Evolutionary conservation across 1,284 basidiomycete species (phyloP).

Genomic region (Boletus mariae): DNA sequence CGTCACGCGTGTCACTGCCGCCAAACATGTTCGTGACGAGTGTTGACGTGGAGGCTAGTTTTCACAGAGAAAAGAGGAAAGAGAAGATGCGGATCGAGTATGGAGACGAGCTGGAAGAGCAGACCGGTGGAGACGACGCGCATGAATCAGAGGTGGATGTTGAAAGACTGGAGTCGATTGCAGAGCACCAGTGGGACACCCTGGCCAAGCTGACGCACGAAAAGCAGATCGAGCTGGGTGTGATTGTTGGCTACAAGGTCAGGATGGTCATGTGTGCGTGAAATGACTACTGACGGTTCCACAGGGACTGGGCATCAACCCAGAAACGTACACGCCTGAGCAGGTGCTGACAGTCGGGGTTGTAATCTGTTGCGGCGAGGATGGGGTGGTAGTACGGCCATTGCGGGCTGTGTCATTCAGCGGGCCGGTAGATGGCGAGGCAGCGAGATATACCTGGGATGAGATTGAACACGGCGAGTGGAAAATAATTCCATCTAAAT

Average conservation of each 20-base stretch:
- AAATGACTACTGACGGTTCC: no score
- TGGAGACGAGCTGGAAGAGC: no score
- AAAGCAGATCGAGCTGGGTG: slow-evolving; percentile 1
- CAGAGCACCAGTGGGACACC: slow-evolving; percentile 13
- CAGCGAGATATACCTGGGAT: slow-evolving; percentile 17
- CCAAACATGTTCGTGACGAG: no score
- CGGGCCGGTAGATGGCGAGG: not conserved
- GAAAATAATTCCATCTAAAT: not conserved
- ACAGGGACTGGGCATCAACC: no score
- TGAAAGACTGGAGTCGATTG: slow-evolving; percentile 11
- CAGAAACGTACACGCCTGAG: slow-evolving; percentile 25
- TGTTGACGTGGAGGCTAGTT: no score
- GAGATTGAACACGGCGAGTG: slow-evolving; percentile 21
- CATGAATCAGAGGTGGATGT: slow-evolving; percentile 4
- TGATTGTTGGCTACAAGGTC: not conserved
- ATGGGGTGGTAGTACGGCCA: slow-evolving; percentile 11
- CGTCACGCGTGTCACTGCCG: slow-evolving; percentile 26
- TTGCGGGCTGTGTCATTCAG: slow-evolving; percentile 10
- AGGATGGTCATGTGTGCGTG: no score
- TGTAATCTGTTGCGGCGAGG: slow-evolving; percentile 8
- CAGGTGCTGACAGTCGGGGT: slow-evolving; percentile 16
- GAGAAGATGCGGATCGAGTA: no score
- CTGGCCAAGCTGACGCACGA: slow-evolving; percentile 11
- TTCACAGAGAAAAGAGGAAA: no score
- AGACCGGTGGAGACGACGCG: not conserved